Base-by-base conservation (phyloP, 2,329 filamentous ascomycete genomes). In the Colletotrichum graminicola region DNA sequence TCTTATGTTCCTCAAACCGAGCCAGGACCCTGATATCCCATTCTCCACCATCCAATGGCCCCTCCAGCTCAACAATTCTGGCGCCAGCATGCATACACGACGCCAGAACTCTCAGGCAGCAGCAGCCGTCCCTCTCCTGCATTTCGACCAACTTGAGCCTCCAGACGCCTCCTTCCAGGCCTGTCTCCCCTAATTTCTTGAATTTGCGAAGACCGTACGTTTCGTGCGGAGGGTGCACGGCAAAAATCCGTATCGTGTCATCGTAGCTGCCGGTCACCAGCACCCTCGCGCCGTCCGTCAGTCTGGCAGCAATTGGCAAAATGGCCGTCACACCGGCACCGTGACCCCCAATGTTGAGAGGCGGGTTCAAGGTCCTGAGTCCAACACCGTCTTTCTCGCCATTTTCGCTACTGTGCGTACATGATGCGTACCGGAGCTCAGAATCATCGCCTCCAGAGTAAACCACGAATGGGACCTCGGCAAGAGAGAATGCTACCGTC, bases 1-100 rank as follows among this genome's bases (percentile, higher is more conserved):
- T 97, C 82, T 93, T 86, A 79, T 98, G 94, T 78, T 95, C 93
- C 75, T 94, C 92, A 77, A 97, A 97, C 63, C 86, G 88, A 0
- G 88, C 91, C 57, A 95, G 75, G 1, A 95, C 84, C 54, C 87
- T 83, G 68, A 96, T 91, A 1, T 77, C 77, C 88, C 91, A 94
- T 23, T 74, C 73, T n/a, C 67, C 82, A 71, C 73, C 80, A 1
- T 81, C 76, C 1, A 79, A 77, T 36, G 75, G 71, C 34, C 82
- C 78, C 12, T 75, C 72, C 23, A 89, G 76, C 49, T 85, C 82
- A 8, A 92, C 76, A n/a, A 98, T 82, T 65, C 91, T 88, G 12
- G 90, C 87, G 0, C 96, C 96, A 2, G 93, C 94, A 83, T 98
- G 93, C 95, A 98, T 98, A 78, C 96, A 98, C 56, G 94, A 97